phyloP scores from a whole-genome alignment of 2,329 filamentous ascomycete genomes.

The Penicillium sp. region DNA sequence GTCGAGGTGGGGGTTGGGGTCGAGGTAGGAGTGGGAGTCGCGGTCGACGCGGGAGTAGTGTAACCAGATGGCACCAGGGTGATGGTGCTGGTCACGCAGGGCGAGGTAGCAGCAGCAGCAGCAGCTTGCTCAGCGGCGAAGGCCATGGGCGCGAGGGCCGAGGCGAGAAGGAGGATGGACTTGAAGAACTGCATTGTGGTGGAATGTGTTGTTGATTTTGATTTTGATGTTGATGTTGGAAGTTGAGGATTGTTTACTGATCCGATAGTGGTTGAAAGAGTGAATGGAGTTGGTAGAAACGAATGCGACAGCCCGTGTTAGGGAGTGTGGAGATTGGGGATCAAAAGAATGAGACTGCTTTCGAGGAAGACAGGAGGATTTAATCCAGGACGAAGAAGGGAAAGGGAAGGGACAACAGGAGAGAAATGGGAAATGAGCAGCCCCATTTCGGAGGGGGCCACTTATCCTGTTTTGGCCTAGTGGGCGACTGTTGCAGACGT shows the following conservation, averaged over 20 bases:
- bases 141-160: slow-evolving; percentile 38
- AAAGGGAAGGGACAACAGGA: slow-evolving; percentile 10
- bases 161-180: slow-evolving; percentile 37
- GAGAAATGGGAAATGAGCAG: slow-evolving; percentile 11
- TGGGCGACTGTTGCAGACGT: slow-evolving; percentile 7
- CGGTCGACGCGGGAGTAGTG: slow-evolving; percentile 25
- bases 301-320: slow-evolving; percentile 42
- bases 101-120: slow-evolving; percentile 22
- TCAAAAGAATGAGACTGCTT: slow-evolving; percentile 36
- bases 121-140: slow-evolving; percentile 34
- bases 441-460: neutral
- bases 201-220: slow-evolving; percentile 20
- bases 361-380: slow-evolving; percentile 20
- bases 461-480: slow-evolving; percentile 1
- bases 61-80: slow-evolving; percentile 36
- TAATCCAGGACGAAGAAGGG: slow-evolving; percentile 15
- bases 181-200: slow-evolving; percentile 44
- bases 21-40: slow-evolving; percentile 27
- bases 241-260: slow-evolving; percentile 7
- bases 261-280: slow-evolving; percentile 27
- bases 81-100: slow-evolving; percentile 34
- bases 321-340: slow-evolving; percentile 8
- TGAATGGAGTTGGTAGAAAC: slow-evolving; percentile 41
- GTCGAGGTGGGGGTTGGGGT: slow-evolving; percentile 29
- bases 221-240: slow-evolving; percentile 18